Base-by-base conservation (phyloP, 2,329 filamentous ascomycete species). In the Fusarium multiceps region DNA sequence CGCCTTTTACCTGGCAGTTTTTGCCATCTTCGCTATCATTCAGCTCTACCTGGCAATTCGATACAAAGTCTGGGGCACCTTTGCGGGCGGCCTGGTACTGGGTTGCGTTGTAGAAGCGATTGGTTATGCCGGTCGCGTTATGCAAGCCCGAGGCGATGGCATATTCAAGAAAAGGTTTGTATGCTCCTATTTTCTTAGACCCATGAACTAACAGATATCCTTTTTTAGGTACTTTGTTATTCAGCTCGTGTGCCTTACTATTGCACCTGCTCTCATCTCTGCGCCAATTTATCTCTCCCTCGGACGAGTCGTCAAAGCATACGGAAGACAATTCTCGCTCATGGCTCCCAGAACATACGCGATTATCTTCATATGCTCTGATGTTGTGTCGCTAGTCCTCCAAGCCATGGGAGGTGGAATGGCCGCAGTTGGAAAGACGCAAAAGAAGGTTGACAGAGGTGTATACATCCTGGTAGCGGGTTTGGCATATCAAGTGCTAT, bases 211-310 rank as follows among this genome's bases (percentile, higher is more conserved):
- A 53, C 23, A 21, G 18, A 6, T 30, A 7, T 42, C 2, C 4
- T 11, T 27, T 25, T 10, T 18, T 7, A 53, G 49, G 3, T 53
- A 69, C 43, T 71, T 71, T 11, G 43, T 71, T 32, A 64, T 64
- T 34, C 66, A 71, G 20, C 63, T 71, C 3, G 63, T 71, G 27
- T 68, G 65, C 23, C 60, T 75, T 14, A 75, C 72, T 5, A 75
- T 75, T 42, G 73, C 71, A 3, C 73, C 73, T 3, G 73, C 70
- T 41, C 74, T 74, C 40, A 69, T 75, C 27, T 64, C 72, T 1
- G 72, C 73, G 20, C 62, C 61, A 2, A 75, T 75, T 50, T 75
- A 75, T 48, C 59, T 75, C 25, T 72, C 69, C 23, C 69, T 75
- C 32, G 73, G 69, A 3, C 54, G 70, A 2, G 71, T 75, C 10